Evolutionary conservation across 1,139 yeast species (phyloP).

Genomic region (Cylindricascospora bacillispora): DNA sequence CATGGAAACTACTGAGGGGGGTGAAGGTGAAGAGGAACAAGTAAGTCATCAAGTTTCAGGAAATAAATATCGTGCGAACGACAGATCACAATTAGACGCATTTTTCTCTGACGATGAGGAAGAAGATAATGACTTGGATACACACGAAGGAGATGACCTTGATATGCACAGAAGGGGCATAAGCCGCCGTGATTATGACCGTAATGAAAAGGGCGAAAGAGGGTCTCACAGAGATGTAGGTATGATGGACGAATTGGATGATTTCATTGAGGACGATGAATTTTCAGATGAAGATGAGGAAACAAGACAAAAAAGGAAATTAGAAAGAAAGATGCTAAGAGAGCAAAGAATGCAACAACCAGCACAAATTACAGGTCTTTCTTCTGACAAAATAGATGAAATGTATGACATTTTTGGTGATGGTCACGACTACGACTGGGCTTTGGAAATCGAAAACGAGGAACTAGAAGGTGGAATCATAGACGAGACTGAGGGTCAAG

Average conservation of each 20-base stretch:
- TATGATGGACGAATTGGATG: conserved; percentile 74
- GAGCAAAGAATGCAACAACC: conserved; percentile 33
- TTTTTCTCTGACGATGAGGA: conserved; percentile 81
- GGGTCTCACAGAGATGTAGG: conserved; percentile 15
- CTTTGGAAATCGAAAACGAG: conserved; percentile 78
- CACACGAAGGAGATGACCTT: conserved; percentile 24
- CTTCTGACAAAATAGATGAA: conserved; percentile 86
- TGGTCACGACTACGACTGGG: conserved; percentile 98
- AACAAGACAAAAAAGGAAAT: conserved; percentile 31
- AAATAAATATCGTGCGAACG: conserved; percentile 6
- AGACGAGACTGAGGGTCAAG: conserved; percentile 33
- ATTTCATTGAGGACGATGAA: conserved; percentile 94
- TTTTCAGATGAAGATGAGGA: conserved; percentile 82
- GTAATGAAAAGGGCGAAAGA: conserved; percentile 6
- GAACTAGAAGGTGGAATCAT: conserved; percentile 30
- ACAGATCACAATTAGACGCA: conserved; percentile 44
- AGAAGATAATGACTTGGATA: conserved; percentile 31
- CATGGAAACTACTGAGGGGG: conserved; percentile 9
- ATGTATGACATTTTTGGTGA: conserved; percentile 92
- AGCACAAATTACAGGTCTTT: conserved; percentile 62
- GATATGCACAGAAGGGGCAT: conserved; percentile 12
- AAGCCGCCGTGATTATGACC: conserved; percentile 3
- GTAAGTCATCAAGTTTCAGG: conserved; percentile 6
- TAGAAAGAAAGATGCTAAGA: conserved; percentile 25
- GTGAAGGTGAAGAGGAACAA: conserved; percentile 28